phyloP scores from a whole-genome alignment of 495 filamentous ascomycete genomes.

The Ascodesmis nigricans region DNA sequence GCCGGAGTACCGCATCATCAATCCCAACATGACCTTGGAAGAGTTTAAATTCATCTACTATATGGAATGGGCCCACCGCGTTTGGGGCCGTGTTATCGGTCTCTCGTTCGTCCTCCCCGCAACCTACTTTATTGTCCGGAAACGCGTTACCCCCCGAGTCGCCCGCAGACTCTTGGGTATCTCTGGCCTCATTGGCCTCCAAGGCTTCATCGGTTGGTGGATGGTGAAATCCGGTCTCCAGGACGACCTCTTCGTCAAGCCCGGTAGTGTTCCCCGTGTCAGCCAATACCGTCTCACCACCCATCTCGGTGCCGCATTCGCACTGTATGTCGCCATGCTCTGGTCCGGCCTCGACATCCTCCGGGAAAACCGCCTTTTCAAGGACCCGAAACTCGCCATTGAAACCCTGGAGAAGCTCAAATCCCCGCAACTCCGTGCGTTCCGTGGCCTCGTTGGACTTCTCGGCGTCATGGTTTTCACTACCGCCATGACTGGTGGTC shows the following conservation, averaged over 20 bases:
- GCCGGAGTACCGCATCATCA: constrained; percentile 76
- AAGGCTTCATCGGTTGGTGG: constrained; percentile 95
- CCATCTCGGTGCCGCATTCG: constrained; percentile 73
- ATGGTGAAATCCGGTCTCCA: constrained; percentile 94
- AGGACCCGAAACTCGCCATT: constrained; percentile 33
- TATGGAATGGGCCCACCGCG: constrained; percentile 95
- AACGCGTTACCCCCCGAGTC: constrained; percentile 58
- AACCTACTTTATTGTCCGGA: constrained; percentile 64
- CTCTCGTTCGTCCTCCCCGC: constrained; percentile 73
- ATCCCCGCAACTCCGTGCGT: constrained; percentile 40
- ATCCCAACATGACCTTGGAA: constrained; percentile 68
- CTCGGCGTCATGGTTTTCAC: constrained; percentile 58
- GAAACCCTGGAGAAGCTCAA: constrained; percentile 36
- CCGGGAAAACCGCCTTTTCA: constrained; percentile 43
- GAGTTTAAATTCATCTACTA: constrained; percentile 98
- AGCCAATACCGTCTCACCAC: constrained; percentile 81
- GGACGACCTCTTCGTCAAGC: constrained; percentile 69
- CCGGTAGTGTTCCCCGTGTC: constrained; percentile 74
- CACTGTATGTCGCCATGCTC: constrained; percentile 82
- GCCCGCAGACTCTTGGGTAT: constrained; percentile 60
- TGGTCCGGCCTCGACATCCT: constrained; percentile 75
- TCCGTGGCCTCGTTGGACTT: constrained; percentile 51
- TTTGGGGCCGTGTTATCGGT: constrained; percentile 88
- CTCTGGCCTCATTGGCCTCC: constrained; percentile 72
- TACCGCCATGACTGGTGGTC: constrained; percentile 77